Evolutionary conservation across 129 eudicot genomes (phyloP).

Genomic region (Solidago caesia): DNA sequence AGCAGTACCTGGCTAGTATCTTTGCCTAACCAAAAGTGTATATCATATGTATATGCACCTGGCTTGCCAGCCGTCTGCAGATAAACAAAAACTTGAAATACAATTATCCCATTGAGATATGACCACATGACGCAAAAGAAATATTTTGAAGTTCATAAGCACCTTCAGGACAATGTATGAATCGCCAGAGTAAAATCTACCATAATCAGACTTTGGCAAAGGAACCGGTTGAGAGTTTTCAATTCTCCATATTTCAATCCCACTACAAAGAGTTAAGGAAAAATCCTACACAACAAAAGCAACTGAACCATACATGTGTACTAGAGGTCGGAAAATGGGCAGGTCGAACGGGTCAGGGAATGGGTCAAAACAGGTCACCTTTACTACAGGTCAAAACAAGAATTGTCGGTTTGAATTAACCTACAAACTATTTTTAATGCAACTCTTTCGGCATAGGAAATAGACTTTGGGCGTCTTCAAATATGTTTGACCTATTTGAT

Average conservation of each 20-base stretch:
- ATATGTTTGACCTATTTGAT: neutral
- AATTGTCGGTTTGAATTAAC: neutral
- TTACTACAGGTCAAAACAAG: neutral
- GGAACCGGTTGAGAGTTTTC: constrained; percentile 79
- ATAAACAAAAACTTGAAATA: constrained; percentile 15
- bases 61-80: constrained; percentile 85
- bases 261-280: constrained; percentile 63
- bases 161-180: constrained; percentile 86
- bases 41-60: constrained; percentile 68
- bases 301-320: constrained; percentile 2
- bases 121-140: neutral
- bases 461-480: neutral
- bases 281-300: constrained; percentile 19
- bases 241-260: constrained; percentile 90
- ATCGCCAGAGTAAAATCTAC: constrained; percentile 77
- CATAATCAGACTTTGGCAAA: constrained; percentile 72
- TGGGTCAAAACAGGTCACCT: neutral
- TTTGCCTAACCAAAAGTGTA: constrained; percentile 93
- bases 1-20: constrained; percentile 84
- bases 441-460: neutral
- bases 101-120: neutral
- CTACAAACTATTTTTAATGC: neutral
- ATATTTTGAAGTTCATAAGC: constrained; percentile 21
- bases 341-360: neutral
- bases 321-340: neutral